Base-by-base conservation (phyloP, 495 filamentous ascomycete species). In the Beverwykella pulmonaria region DNA sequence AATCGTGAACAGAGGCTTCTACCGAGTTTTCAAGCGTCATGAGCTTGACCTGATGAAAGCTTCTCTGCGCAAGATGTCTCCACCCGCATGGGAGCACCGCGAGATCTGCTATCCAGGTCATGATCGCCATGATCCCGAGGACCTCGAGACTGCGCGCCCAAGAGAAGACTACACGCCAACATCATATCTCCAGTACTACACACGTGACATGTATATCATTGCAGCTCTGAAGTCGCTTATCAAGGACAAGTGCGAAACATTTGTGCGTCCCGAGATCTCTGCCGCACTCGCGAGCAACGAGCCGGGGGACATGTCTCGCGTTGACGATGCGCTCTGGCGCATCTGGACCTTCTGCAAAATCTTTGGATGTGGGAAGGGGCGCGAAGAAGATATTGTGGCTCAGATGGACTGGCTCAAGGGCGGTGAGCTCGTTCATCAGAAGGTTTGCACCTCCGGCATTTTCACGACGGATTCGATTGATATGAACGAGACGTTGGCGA, bases 311-410 rank as follows among this genome's bases (percentile, higher is more conserved):
- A 79, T 83, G 0, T 77, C 79, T 49, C 81, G 83, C 58, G 79
- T 88, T n/a, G 83, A 88, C 67, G 81, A 86, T 72, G 87, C 87
- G 0, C 83, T 89, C 57, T 89, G 86, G 86, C 81, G 87, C 0
- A 81, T 90, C 20, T 90, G 87, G 87, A 87, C 83, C 2, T 90
- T 90, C 75, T 89, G 87, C 72, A 83, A 82, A 17, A 82, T 89
- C 44, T 90, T 90, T 58, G 87, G 87, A 2, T 80, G 79, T 44
- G 80, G 80, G 0, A 86, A 86, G 54, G 78, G 79, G 30, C 79
- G 87, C 19, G 86, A 88, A 68, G 83, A 83, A 29, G 86, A 89
- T 66, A 77, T 87, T 50, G 74, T 80, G n/a, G 86, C 81, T 10
- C 87, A 90, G 68, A 76, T 87, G 64, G 85, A 88, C 53, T 90